Evolutionary conservation across 2,329 filamentous ascomycete species (phyloP), one percentile per base, ranked within the genome.

Genomic region (Massarina eburnea): DNA sequence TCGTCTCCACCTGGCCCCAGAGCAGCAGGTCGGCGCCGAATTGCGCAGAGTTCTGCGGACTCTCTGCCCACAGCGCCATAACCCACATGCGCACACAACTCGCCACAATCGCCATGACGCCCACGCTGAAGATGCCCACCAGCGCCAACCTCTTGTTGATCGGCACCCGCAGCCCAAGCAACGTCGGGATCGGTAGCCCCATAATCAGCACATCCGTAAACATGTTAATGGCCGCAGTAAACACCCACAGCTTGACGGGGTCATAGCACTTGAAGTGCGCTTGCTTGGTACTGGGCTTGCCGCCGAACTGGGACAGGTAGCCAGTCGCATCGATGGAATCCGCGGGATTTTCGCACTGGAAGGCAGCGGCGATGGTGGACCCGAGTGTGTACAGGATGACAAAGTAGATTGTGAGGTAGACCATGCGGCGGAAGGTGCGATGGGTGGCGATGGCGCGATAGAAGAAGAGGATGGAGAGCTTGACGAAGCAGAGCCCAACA

Each of bases 131-230:
- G 38, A 70, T 66, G 9, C 59, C 64, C 8, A 70, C 55, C n/a
- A 85, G 70, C 0, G 77, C 79, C 12, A 78, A 59, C 43, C 80
- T 80, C 44, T 80, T 77, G 3, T 68, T 68, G 3, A 58, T 61
- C 0, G 77, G 75, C 6, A 80, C 77, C 44, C 77, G 69, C 3
- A 81, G 69, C 2, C 67, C 67, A 0, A 71, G 61, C 21, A 78
- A 66, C 36, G 76, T 68, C 0, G 75, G 74, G 14, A 78, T 70
- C 0, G 76, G 75, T 2, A 77, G 55, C 5, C 73, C 46, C 5
- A 76, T 67, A 43, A 77, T 73, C 15, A 74, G 49, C 8, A 74
- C 58, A 44, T 76, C 73, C 43, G 67, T 74, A 38, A 67, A 53
- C 40, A 75, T 67, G 35, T 73, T 75, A 44, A 73, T 56, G 6